Base-by-base conservation (phyloP, 208 protist genomes). In the Porcisia deanei region DNA sequence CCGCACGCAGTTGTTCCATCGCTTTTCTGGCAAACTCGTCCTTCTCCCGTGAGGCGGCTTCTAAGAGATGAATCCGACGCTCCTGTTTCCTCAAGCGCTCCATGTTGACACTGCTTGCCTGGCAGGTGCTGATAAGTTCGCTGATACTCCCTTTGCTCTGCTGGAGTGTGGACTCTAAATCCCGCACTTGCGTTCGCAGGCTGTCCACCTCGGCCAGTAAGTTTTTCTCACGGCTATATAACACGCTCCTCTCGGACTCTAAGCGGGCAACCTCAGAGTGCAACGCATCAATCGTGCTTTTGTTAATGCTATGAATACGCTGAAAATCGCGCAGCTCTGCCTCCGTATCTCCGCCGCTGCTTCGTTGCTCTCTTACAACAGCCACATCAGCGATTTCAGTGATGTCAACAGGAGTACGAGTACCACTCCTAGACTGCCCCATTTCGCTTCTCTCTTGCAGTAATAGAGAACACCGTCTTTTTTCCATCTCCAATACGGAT, bases 71-170 rank as follows among this genome's bases (percentile, higher is more conserved):
- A 39, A 95, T 90, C 39, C 82, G 84, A 1, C 47, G 72, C 1
- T 89, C 81, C 47, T 90, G 85, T 30, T 84, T 83, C 68, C 85
- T 88, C 25, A 93, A 81, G 39, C 76, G 70, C 73, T 88, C 81
- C 20, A 84, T 70, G 47, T 91, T 84, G 34, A 80, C 74, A 12
- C 71, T 78, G 37, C 73, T 64, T 0, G 85, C 84, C 64, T 91
- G 85, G 65, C 81, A 94, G 39, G 78, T 91, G 14, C 84, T 52
- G 73, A 96, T 86, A 4, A 94, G 75, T 57, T 94, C 86, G 0
- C 84, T 80, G 64, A 93, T 92, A 43, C 83, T 89, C 66, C 91
- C 81, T 5, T 84, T 89, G 30, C 88, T 80, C 41, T 86, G 76
- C 12, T 52, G 30, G 30, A 88, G 20, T 7, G n/a, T 34, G 3